phyloP scores from a whole-genome alignment of 352 stramenopile genomes.

The Globisporangium acanthophoron region DNA sequence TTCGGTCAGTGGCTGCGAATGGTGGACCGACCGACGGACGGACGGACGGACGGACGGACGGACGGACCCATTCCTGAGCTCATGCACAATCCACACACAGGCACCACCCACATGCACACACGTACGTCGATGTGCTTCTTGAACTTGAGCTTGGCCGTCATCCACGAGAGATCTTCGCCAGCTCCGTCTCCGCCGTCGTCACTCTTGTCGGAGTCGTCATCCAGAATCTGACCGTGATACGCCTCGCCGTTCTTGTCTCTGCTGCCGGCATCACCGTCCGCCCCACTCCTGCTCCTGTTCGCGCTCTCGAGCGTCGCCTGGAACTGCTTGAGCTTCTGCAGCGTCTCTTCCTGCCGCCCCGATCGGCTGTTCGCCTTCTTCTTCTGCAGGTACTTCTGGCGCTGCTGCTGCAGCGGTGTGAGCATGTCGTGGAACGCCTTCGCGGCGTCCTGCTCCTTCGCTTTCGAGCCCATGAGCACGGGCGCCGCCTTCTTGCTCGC shows the following conservation, averaged over 20 bases:
- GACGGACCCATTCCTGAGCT: not conserved
- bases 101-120: not conserved
- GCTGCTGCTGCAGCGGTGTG: conserved; percentile 68
- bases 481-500: conserved; percentile 52
- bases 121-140: conserved; percentile 86
- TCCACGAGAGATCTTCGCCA: conserved; percentile 64
- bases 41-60: too few relatives aligned
- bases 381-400: conserved; percentile 60
- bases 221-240: conserved; percentile 69
- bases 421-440: conserved; percentile 66
- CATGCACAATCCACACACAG: conserved; percentile 2
- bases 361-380: conserved; percentile 54
- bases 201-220: conserved; percentile 27
- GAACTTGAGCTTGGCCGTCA: conserved; percentile 86
- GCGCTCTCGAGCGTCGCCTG: conserved; percentile 39
- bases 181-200: conserved; percentile 27
- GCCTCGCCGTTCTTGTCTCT: conserved; percentile 16
- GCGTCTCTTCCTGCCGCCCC: conserved; percentile 57
- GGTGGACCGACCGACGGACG: too few relatives aligned
- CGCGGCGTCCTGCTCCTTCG: conserved; percentile 46
- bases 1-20: not conserved
- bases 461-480: conserved; percentile 51
- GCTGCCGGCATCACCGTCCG: conserved; percentile 5
- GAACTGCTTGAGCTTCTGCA: conserved; percentile 67
- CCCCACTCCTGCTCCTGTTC: conserved; percentile 17